Evolutionary conservation across 2,329 filamentous ascomycete genomes (phyloP).

Genomic region (Falciphora oryzae): DNA sequence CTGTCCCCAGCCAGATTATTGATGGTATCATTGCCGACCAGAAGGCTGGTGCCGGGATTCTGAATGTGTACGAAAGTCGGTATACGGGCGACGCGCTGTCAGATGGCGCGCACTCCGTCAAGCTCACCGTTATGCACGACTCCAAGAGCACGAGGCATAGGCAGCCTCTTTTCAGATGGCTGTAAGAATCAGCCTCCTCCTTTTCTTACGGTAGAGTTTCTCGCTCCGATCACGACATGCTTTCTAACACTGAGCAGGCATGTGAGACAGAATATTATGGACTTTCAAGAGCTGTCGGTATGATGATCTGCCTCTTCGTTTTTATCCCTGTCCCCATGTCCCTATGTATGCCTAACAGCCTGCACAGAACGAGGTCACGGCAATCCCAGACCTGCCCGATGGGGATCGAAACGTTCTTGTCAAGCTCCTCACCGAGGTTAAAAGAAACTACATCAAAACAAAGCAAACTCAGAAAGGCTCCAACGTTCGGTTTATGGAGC

Average conservation of each 20-base stretch:
- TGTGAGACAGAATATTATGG: conserved; percentile 4
- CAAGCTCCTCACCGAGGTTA: conserved; percentile 30
- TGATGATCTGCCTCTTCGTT: neutral
- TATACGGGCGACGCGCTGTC: conserved; percentile 5
- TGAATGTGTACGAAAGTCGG: conserved; percentile 3
- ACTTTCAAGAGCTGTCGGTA: conserved; percentile 8
- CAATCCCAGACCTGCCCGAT: neutral
- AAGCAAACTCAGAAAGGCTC: conserved; percentile 30
- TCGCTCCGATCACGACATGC: too few species aligned
- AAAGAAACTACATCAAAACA: conserved; percentile 30
- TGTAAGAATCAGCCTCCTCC: neutral
- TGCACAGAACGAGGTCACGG: neutral
- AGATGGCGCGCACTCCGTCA: neutral
- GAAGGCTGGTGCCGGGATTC: neutral
- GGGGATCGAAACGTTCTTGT: neutral
- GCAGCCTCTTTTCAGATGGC: conserved; percentile 3
- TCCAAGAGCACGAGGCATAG: conserved; percentile 4
- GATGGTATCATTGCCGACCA: neutral
- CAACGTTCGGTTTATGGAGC: conserved; percentile 37
- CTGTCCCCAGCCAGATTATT: neutral
- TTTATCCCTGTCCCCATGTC: neutral
- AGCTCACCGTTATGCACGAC: conserved; percentile 5
- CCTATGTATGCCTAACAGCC: neutral
- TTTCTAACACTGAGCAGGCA: neutral
- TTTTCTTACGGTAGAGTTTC: neutral